Conservation (phyloP, 2,329 filamentous ascomycete genomes). For the Nigrospora oryzae region DNA sequence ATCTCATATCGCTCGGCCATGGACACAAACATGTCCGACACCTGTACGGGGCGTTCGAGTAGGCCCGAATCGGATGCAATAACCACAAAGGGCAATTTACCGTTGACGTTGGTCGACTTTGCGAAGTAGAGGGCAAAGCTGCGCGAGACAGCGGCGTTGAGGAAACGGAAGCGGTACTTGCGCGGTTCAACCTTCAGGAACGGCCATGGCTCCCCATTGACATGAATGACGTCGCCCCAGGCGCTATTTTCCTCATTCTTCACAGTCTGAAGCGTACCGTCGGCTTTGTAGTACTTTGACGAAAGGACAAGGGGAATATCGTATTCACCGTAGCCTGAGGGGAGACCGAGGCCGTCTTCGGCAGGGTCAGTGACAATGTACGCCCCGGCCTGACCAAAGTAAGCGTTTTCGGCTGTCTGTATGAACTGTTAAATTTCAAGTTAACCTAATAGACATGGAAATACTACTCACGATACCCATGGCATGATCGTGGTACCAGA, state of each 20-base stretch:
- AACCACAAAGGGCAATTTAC: slow-evolving; percentile 37
- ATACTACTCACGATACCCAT: slow-evolving; percentile 19
- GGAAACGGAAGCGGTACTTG: slow-evolving; percentile 49
- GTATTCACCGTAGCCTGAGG: slow-evolving; percentile 37
- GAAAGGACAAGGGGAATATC: slow-evolving; percentile 42
- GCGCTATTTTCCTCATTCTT: slow-evolving; percentile 34
- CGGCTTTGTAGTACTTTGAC: slow-evolving; percentile 41
- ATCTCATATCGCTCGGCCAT: slow-evolving; percentile 53
- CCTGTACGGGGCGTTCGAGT: slow-evolving; percentile 32
- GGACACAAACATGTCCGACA: slow-evolving; percentile 33
- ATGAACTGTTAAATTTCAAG: slow-evolving; percentile 11
- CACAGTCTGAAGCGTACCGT: slow-evolving; percentile 39
- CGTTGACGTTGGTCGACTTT: slow-evolving; percentile 17
- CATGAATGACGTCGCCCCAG: slow-evolving; percentile 50
- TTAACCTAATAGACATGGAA: not conserved
- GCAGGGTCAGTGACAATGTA: slow-evolving; percentile 44
- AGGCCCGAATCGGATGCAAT: slow-evolving; percentile 47
- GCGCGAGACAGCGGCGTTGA: slow-evolving; percentile 39
- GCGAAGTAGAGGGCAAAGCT: slow-evolving; percentile 39
- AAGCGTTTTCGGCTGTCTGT: slow-evolving; percentile 44
- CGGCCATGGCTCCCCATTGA: slow-evolving; percentile 53
- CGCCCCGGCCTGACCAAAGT: slow-evolving; percentile 46
- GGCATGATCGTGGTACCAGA: slow-evolving; percentile 49
- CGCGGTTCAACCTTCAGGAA: slow-evolving; percentile 49
- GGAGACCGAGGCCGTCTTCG: slow-evolving; percentile 39